phyloP scores from a whole-genome alignment of 371 early-diverging fungal species.

The Blakeslea trispora region DNA sequence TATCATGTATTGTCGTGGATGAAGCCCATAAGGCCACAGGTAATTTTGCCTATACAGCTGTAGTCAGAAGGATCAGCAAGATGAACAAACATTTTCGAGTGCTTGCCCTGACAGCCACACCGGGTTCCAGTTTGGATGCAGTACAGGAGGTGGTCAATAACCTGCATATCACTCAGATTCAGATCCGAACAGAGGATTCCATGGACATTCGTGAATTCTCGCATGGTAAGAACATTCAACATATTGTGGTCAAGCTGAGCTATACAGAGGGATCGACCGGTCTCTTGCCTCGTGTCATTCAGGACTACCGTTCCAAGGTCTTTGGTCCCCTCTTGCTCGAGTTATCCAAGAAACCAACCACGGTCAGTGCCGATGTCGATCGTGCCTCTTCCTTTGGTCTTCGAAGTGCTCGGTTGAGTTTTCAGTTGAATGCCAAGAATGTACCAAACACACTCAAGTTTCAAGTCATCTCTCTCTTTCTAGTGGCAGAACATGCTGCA shows the following conservation, averaged over 20 bases:
- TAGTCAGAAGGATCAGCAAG: slow-evolving; percentile 59
- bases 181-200: slow-evolving; percentile 90
- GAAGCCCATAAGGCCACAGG: slow-evolving; percentile 94
- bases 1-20: slow-evolving; percentile 84
- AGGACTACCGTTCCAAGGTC: slow-evolving; percentile 38
- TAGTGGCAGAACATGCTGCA: slow-evolving; percentile 40
- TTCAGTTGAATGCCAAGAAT: slow-evolving; percentile 30
- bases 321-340: slow-evolving; percentile 50
- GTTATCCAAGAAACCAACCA: slow-evolving; percentile 45
- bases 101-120: slow-evolving; percentile 91
- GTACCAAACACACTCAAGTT: slow-evolving; percentile 25
- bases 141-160: slow-evolving; percentile 83
- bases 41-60: slow-evolving; percentile 79
- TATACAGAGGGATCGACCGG: slow-evolving; percentile 58
- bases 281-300: slow-evolving; percentile 29
- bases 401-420: slow-evolving; percentile 45
- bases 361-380: slow-evolving; percentile 42
- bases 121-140: slow-evolving; percentile 71
- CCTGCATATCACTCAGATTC: slow-evolving; percentile 76
- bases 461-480: slow-evolving; percentile 43
- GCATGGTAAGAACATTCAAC: slow-evolving; percentile 66
- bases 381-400: slow-evolving; percentile 50
- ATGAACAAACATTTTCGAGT: slow-evolving; percentile 68
- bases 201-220: slow-evolving; percentile 80
- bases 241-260: slow-evolving; percentile 64